Conservation (phyloP, 2,329 filamentous ascomycete species). For the Ophiocordyceps australis region DNA sequence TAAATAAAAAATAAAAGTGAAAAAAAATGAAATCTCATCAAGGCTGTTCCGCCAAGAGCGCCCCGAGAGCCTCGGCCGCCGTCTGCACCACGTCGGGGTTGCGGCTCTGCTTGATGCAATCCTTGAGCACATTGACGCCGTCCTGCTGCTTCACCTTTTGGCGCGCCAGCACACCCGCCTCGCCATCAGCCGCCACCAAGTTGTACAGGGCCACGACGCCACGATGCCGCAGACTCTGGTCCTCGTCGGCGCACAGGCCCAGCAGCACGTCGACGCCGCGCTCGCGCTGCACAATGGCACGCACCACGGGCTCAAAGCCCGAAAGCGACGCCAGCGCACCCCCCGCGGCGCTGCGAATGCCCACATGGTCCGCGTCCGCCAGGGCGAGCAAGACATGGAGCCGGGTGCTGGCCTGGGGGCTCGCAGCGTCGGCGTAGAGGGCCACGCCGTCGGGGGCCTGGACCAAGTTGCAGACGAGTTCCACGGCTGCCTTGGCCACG, state of each 20-base stretch:
- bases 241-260: slow-evolving; percentile 57
- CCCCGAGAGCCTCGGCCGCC: slow-evolving; percentile 56
- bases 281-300: slow-evolving; percentile 50
- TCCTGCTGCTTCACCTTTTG: slow-evolving; percentile 41
- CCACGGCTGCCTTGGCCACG: slow-evolving; percentile 67
- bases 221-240: slow-evolving; percentile 49
- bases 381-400: slow-evolving; percentile 76
- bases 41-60: slow-evolving; percentile 26
- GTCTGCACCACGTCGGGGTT: slow-evolving; percentile 53
- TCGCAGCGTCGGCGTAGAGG: slow-evolving; percentile 51
- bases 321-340: slow-evolving; percentile 78
- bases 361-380: slow-evolving; percentile 66
- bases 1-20: too few relatives aligned
- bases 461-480: slow-evolving; percentile 83
- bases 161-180: slow-evolving; percentile 41
- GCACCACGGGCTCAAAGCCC: slow-evolving; percentile 56
- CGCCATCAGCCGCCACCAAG: slow-evolving; percentile 47
- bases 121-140: slow-evolving; percentile 51
- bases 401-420: slow-evolving; percentile 49
- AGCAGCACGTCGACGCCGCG: slow-evolving; percentile 64
- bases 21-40: too few relatives aligned
- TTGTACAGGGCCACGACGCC: slow-evolving; percentile 64
- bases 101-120: slow-evolving; percentile 49
- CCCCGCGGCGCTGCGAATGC: slow-evolving; percentile 67
- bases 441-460: slow-evolving; percentile 47